phyloP scores from a whole-genome alignment of 1,284 basidiomycete genomes.

The Cutaneotrichosporon cavernicola region DNA sequence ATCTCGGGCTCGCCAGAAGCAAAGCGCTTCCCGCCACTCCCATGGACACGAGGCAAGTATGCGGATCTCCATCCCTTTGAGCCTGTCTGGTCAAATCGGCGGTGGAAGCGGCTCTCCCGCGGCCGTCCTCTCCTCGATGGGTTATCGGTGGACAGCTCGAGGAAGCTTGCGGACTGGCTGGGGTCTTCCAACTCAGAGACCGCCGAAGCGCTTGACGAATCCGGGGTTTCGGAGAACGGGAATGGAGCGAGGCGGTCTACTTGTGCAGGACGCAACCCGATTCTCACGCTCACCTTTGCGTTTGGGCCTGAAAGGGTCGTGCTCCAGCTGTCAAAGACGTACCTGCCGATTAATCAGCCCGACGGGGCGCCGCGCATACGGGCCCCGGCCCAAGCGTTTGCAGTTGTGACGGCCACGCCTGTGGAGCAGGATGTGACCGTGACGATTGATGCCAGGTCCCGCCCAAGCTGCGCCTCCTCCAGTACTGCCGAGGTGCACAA shows the following conservation, averaged over 20 bases:
- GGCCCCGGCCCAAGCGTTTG: slow-evolving; percentile 33
- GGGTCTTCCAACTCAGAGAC: neutral
- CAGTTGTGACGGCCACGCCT: slow-evolving; percentile 40
- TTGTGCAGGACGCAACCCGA: neutral
- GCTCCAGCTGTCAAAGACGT: slow-evolving; percentile 40
- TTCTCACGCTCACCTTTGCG: slow-evolving; percentile 32
- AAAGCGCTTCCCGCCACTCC: neutral
- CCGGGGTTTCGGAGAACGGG: neutral
- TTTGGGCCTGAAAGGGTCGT: slow-evolving; percentile 25
- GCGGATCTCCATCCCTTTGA: slow-evolving; percentile 22
- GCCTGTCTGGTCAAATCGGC: slow-evolving; percentile 39
- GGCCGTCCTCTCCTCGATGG: slow-evolving; percentile 34
- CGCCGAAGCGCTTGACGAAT: slow-evolving; percentile 23
- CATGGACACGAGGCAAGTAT: slow-evolving; percentile 3
- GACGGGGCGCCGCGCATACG: neutral
- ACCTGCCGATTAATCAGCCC: slow-evolving; percentile 30
- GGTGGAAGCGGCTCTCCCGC: slow-evolving; percentile 34
- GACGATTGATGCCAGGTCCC: neutral
- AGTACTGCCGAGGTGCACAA: neutral
- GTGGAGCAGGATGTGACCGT: neutral
- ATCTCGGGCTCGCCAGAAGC: slow-evolving; percentile 12
- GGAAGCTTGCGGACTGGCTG: slow-evolving; percentile 41
- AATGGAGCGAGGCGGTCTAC: neutral
- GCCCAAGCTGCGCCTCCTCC: neutral
- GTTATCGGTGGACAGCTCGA: slow-evolving; percentile 33